Evolutionary conservation across 495 filamentous ascomycete species (phyloP).

Genomic region (Peziza echinospora): DNA sequence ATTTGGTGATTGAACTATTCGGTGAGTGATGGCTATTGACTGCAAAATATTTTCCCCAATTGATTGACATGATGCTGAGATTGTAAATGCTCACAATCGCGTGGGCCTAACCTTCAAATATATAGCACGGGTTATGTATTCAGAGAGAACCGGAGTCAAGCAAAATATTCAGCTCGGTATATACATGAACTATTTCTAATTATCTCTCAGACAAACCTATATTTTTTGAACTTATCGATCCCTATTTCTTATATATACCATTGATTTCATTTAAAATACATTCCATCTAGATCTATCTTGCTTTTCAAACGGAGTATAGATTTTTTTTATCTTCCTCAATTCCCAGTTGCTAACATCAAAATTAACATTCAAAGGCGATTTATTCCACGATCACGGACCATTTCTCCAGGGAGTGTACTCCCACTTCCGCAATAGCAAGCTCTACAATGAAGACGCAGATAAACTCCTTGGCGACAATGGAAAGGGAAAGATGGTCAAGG

Average conservation of each 20-base stretch:
- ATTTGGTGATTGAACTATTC: background rate
- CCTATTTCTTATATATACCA: too few relatives aligned
- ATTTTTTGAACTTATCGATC: too few relatives aligned
- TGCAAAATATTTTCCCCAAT: too few relatives aligned
- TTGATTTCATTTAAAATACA: too few relatives aligned
- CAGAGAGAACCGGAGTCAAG: background rate
- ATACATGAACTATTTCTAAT: too few relatives aligned
- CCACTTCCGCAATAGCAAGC: slow-evolving; percentile 26
- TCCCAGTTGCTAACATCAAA: slow-evolving; percentile 27
- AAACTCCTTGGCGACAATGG: slow-evolving; percentile 20
- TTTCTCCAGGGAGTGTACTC: slow-evolving; percentile 29
- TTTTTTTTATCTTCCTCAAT: slow-evolving; percentile 10
- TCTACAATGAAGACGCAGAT: slow-evolving; percentile 28
- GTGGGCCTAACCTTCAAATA: background rate
- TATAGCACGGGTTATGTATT: background rate
- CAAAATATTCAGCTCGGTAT: background rate
- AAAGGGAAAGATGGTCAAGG: slow-evolving; percentile 27
- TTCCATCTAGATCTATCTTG: too few relatives aligned
- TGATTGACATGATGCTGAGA: too few relatives aligned
- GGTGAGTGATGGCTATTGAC: background rate
- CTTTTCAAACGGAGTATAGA: too few relatives aligned
- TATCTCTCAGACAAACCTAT: too few relatives aligned
- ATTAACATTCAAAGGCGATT: slow-evolving; percentile 18
- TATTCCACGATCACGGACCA: slow-evolving; percentile 34
- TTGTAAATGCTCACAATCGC: too few relatives aligned